Base-by-base conservation (phyloP, 176 grass and related monocot genomes). In the Musa itinerans region DNA sequence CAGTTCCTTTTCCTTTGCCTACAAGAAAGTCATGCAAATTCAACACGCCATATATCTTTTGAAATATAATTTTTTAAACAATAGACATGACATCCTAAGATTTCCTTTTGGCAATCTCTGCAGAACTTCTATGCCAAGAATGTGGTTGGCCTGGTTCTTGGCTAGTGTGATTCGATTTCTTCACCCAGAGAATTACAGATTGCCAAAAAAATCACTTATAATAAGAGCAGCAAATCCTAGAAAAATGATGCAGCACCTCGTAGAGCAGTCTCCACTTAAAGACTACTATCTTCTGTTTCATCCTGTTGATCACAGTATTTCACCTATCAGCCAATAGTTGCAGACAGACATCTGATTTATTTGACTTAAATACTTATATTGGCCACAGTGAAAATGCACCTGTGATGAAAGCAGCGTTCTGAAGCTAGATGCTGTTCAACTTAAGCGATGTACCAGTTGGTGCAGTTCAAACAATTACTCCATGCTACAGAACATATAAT, bases 231-330 rank as follows among this genome's bases (percentile, higher is more conserved):
- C 52, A 55, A 54, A 73, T 54, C 12, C 12, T 72, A 25, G 55
- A 10, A 52, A 73, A 25, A 23, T 55, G 52, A 53, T 13, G 13
- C 21, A 73, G 23, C 22, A 87, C 85, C 80, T 87, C 80, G 10
- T 65, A 87, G 52, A 83, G 80, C 9, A 63, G 68, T 69, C 78
- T 83, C 85, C 85, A 87, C 66, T 82, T 79, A 67, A 83, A 80
- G 54, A 64, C 61, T 65, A 83, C 49, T 56, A 72, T 23, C 69
- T 80, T 83, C 25, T 75, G 53, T 4, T 76, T 79, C 85, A 87
- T 87, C 85, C 76, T 69, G 55, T 83, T 78, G 67, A 65, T 76
- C 13, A 73, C 81, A 15, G 69, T 71, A 10, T 79, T 76, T n/a
- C 34, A 43, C 34, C 34, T 43, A 43, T 43, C 34, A 43, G 34